Base-by-base conservation (phyloP, 2,329 filamentous ascomycete species). In the Emmonsiellopsis sp. region DNA sequence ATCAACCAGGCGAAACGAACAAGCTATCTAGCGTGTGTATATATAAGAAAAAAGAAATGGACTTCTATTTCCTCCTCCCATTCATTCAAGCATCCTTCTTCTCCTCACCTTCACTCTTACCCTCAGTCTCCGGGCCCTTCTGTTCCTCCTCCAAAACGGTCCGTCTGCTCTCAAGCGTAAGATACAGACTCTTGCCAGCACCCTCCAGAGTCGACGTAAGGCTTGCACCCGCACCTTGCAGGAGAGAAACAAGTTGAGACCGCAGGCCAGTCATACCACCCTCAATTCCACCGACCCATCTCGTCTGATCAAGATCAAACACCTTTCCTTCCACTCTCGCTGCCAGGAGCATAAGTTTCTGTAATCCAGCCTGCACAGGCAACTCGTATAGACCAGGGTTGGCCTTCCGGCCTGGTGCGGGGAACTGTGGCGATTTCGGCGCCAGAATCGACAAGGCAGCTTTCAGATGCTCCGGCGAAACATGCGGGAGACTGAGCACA, bases 301-400 rank as follows among this genome's bases (percentile, higher is more conserved):
- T 82, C 32, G 78, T 76, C 52, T 87, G 86, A 9, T 85, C 83
- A 46, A 80, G 71, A 65, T 96, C 91, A 63, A 95, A 91, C 34
- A 89, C 82, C 68, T 83, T 85, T 57, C 87, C 87, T 65, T 98
- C 93, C 33, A 96, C 81, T 50, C 93, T 79, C 11, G 91, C 91
- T 51, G 90, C 93, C 11, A 98, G 74, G 36, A 98, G 72, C 68
- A 95, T 77, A 58, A 98, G 72, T 74, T 98, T 98, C 64, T 89
- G 83, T 61, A 98, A 68, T 6, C 87, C 93, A 58, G 75, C 81
- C 71, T 96, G 91, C 52, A 92, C 88, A 1, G 78, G 70, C 0
- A 82, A 78, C 53, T 96, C 92, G 68, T 95, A 80, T 71, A 90
- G 95, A 10, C 84, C 84, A 0, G 92, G 90, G 63, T 80, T 88